phyloP scores from a whole-genome alignment of 345 rosid species.

The Hibiscus trionum region DNA sequence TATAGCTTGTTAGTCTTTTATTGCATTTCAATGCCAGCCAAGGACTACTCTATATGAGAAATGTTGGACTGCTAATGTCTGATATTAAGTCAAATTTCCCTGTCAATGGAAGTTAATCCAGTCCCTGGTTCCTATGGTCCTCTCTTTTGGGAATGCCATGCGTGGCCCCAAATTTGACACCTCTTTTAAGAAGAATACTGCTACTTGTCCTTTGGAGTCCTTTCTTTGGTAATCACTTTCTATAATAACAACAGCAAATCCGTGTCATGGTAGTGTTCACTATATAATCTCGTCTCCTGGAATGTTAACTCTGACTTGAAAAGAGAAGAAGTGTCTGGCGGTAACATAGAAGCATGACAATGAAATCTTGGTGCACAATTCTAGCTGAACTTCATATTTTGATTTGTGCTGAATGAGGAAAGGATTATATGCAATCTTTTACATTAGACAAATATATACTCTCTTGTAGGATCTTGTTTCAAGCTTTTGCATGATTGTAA shows the following conservation, averaged over 20 bases:
- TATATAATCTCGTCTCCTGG: background rate
- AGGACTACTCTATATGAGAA: background rate
- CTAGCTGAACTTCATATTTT: background rate
- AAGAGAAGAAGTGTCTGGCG: too few species aligned
- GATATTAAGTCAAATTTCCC: background rate
- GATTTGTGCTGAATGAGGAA: background rate
- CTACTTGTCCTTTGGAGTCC: background rate
- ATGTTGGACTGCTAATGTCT: background rate
- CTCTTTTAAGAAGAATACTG: background rate
- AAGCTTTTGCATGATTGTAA: conserved; percentile 3
- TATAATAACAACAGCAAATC: background rate
- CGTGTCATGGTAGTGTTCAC: background rate
- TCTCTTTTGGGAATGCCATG: background rate
- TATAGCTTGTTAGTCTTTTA: background rate
- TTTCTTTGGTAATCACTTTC: background rate
- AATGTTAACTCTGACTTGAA: background rate
- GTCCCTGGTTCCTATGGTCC: background rate
- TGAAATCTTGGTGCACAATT: background rate
- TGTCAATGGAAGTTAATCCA: background rate
- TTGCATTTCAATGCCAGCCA: background rate
- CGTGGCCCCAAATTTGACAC: background rate
- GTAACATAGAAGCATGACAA: background rate
- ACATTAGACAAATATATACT: background rate
- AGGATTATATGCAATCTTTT: background rate
- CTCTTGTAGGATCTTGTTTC: background rate